Evolutionary conservation across 805 yeast genomes (phyloP).

Genomic region (Kodamaea restingae): DNA sequence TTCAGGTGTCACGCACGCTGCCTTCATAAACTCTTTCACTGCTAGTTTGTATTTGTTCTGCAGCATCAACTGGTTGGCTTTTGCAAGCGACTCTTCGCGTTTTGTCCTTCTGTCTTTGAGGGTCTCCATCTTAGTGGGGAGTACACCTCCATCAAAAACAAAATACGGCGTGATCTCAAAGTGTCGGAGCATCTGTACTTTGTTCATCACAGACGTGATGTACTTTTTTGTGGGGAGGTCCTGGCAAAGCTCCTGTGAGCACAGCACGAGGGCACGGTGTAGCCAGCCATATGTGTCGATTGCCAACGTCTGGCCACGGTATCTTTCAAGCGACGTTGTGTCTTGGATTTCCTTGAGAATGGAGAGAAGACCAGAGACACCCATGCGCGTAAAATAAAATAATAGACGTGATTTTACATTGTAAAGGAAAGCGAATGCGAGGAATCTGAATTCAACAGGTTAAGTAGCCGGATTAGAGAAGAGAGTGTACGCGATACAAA

Average conservation of each 20-base stretch:
- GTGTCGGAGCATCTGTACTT: constrained; percentile 59
- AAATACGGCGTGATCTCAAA: constrained; percentile 77
- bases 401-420: too few species aligned
- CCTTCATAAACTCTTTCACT: constrained; percentile 63
- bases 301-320: constrained; percentile 73
- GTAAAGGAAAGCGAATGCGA: neutral
- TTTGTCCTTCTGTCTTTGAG: constrained; percentile 58
- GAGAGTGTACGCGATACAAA: too few species aligned
- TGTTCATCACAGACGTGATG: constrained; percentile 62
- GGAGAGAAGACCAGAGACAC: constrained; percentile 80
- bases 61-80: constrained; percentile 49
- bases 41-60: constrained; percentile 61
- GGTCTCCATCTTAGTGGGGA: constrained; percentile 75
- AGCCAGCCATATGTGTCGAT: constrained; percentile 98
- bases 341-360: constrained; percentile 70
- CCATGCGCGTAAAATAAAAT: constrained; percentile 45
- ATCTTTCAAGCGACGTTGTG: constrained; percentile 52
- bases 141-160: constrained; percentile 89
- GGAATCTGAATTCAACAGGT: too few species aligned
- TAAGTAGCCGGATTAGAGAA: too few species aligned
- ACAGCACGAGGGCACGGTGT: constrained; percentile 77
- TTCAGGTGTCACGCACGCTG: constrained; percentile 82
- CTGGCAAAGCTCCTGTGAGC: constrained; percentile 77
- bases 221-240: constrained; percentile 69
- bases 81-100: constrained; percentile 54